A percentile compares a stretch with the other conserved stretches of the same genome.
These are phyloP conservation scores for Paecilomyces variotii DNA, from an alignment of 2,329 filamentous ascomycete species.

Conservation along the genomic window DNA sequence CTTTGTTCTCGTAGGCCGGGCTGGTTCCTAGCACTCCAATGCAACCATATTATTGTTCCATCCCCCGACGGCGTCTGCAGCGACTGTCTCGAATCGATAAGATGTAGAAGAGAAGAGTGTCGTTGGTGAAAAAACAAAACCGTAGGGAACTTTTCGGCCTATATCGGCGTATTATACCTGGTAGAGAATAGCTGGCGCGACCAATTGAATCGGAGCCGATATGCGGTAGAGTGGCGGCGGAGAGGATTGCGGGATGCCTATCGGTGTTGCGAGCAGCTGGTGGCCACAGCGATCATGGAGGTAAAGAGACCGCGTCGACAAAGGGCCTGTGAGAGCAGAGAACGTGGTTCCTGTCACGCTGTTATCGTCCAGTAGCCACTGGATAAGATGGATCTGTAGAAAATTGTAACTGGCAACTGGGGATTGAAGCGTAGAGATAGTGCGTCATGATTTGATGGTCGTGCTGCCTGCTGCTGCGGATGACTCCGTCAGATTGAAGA, in stretches of 20 bases:
- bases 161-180: not conserved
- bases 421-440: not conserved
- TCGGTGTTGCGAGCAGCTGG: not conserved
- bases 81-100: not conserved
- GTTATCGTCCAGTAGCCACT: not conserved
- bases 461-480: constrained; percentile 2
- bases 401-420: constrained; percentile 4
- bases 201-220: not conserved
- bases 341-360: not conserved
- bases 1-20: not conserved
- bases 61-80: not conserved
- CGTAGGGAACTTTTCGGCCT: not conserved
- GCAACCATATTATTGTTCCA: not conserved
- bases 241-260: not conserved
- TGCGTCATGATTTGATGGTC: constrained; percentile 10
- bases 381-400: not conserved
- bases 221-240: constrained; percentile 4
- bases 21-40: not conserved
- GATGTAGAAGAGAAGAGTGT: not conserved
- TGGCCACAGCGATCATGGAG: constrained; percentile 3
- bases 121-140: not conserved
- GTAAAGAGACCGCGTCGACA: constrained; percentile 1
- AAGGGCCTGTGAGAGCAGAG: not conserved
- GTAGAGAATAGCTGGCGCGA: not conserved
- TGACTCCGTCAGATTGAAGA: constrained; percentile 2